A percentile compares a stretch with the other conserved stretches of the same genome.
These are phyloP conservation scores for Lanmaoa pseudosensibilis DNA, from an alignment of 768 basidiomycete genomes.

Conservation along the genomic window DNA sequence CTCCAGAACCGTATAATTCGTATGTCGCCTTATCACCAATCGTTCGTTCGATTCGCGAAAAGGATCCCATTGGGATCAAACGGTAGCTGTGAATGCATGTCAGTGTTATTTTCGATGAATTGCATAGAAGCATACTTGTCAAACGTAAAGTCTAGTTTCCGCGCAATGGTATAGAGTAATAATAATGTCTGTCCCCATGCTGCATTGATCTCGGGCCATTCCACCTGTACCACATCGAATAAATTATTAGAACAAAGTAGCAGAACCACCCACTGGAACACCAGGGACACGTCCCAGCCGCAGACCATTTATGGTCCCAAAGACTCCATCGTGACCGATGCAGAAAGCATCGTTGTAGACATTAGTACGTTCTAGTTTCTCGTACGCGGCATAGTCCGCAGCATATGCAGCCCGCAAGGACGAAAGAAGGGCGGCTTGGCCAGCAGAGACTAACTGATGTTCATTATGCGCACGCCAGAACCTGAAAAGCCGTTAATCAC, in stretches of 20 bases:
- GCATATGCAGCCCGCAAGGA: constrained; percentile 77
- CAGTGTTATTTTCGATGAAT: constrained; percentile 3
- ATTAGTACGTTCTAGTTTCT: constrained; percentile 87
- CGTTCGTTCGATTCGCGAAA: constrained; percentile 86
- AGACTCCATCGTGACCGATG: constrained; percentile 91
- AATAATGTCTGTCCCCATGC: constrained; percentile 98
- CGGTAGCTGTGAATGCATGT: constrained; percentile 61
- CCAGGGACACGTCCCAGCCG: constrained; percentile 85
- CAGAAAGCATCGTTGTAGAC: constrained; percentile 97
- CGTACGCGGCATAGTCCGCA: constrained; percentile 71
- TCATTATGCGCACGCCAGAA: constrained; percentile 84
- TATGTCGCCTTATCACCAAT: constrained; percentile 81
- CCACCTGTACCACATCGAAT: constrained; percentile 57
- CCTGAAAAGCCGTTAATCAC: constrained; percentile 38
- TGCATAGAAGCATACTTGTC: constrained; percentile 57
- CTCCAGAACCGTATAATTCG: constrained; percentile 94
- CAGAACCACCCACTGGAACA: constrained; percentile 57
- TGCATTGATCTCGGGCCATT: constrained; percentile 98
- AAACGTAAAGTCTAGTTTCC: constrained; percentile 88
- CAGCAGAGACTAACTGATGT: constrained; percentile 61
- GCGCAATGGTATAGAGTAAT: constrained; percentile 84
- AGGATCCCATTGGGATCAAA: constrained; percentile 91
- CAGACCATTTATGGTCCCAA: constrained; percentile 97
- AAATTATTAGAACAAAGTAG: neutral
- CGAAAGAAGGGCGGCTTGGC: constrained; percentile 67